Evolutionary conservation across 805 yeast genomes (phyloP).

Genomic region (Ogataea glucozyma): DNA sequence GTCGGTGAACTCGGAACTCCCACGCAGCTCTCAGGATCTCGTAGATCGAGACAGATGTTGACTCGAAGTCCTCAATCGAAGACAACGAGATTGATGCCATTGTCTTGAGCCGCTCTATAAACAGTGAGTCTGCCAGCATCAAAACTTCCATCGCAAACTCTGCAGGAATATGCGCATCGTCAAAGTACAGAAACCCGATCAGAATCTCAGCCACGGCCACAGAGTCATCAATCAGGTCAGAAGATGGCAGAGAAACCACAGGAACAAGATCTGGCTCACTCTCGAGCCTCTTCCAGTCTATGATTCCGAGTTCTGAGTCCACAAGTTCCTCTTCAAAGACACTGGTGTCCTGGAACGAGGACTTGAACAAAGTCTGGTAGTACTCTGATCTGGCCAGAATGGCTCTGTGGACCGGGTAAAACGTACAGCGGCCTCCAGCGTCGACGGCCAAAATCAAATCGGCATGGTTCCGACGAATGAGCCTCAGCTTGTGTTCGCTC

Average conservation of each 20-base stretch:
- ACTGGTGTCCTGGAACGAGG: conserved; percentile 39
- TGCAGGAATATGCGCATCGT: conserved; percentile 53
- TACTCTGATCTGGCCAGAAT: conserved; percentile 63
- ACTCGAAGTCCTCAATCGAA: conserved; percentile 25
- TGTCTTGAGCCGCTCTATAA: conserved; percentile 64
- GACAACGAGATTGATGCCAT: conserved; percentile 57
- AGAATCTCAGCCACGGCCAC: conserved; percentile 41
- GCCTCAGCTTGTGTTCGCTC: conserved; percentile 23
- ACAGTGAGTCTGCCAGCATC: conserved; percentile 56
- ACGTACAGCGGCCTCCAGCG: conserved; percentile 27
- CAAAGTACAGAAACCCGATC: conserved; percentile 59
- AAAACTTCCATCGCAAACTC: conserved; percentile 55
- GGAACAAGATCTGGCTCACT: conserved; percentile 21
- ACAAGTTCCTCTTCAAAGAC: conserved; percentile 21
- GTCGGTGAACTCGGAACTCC: conserved; percentile 62
- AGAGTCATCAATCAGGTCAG: conserved; percentile 10
- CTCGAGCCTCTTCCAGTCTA: conserved; percentile 22
- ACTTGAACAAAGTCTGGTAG: conserved; percentile 61
- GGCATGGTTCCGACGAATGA: conserved; percentile 38
- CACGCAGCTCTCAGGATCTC: conserved; percentile 66
- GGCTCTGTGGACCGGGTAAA: conserved; percentile 66
- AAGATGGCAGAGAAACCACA: conserved; percentile 22
- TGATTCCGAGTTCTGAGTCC: conserved; percentile 15
- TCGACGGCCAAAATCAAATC: conserved; percentile 48
- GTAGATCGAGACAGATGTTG: conserved; percentile 41